Evolutionary conservation across 768 basidiomycete genomes (phyloP), one percentile per base, ranked within the genome.

Genomic region (Suillus variegatus): DNA sequence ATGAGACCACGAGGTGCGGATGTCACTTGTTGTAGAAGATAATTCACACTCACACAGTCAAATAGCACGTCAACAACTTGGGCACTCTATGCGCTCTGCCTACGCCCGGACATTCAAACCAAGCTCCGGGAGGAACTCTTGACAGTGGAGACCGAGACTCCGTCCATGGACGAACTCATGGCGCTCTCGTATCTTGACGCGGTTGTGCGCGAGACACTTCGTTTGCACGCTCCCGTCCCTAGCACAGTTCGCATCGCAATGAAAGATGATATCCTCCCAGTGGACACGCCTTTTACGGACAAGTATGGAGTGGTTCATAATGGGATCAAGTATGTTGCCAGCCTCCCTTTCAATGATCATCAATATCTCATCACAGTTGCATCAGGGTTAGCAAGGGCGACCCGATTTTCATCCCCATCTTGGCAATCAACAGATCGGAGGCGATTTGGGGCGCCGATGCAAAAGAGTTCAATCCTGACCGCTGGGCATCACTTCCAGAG

Each of bases 111-210:
- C 1, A 75, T 84, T 5, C 89, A 91, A 66, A 75, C 69, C 10
- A 84, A 84, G 66, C 81, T 93, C 0, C 81, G 88, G 1, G 80
- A 84, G 1, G 90, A 93, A 69, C 77, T 89, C 1, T 74, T 84
- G 9, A 70, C 76, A 0, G 76, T 88, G 13, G 70, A 79, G 1
- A 86, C 85, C 0, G 85, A 89, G 12, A 84, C 76, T 1, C 90
- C 90, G 3, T 81, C 82, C 4, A 90, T 92, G 87, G 91, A 93
- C 40, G 82, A 88, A 40, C 81, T 93, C 1, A 83, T 85, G 64
- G 78, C 82, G 4, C 79, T 94, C 4, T 83, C 88, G 0, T 92
- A 90, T 69, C 85, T 93, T n/a, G 92, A 92, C 67, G 79, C 79
- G 22, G 82, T 90, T 12, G 80, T 89, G 2, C 82, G 84, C 9